Conservation (phyloP, 805 yeast genomes). For the Lipomyces sp. region DNA sequence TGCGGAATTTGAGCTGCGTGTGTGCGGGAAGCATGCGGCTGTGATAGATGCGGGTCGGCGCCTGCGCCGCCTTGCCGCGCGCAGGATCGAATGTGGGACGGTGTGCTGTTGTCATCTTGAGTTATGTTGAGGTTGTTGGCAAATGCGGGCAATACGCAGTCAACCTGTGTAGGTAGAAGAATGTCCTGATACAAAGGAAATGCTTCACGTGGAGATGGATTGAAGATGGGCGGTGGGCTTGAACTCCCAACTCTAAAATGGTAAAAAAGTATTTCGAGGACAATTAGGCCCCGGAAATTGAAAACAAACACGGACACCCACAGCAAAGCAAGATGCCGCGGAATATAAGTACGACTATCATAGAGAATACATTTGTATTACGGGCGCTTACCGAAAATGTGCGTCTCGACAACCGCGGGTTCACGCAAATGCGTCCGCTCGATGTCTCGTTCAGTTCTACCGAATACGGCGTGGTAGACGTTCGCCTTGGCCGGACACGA, state of each 20-base stretch:
- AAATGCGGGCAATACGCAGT: too few species aligned
- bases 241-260: neutral
- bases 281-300: neutral
- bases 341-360: slow-evolving; percentile 57
- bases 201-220: neutral
- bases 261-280: too few species aligned
- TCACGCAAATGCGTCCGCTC: slow-evolving; percentile 63
- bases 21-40: slow-evolving; percentile 56
- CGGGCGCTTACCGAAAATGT: slow-evolving; percentile 60
- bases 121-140: neutral
- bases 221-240: neutral
- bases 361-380: slow-evolving; percentile 60
- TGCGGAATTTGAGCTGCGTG: slow-evolving; percentile 49
- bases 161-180: neutral
- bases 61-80: slow-evolving; percentile 48
- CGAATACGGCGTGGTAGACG: slow-evolving; percentile 78
- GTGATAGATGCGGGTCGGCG: slow-evolving; percentile 50
- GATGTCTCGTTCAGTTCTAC: slow-evolving; percentile 57
- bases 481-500: slow-evolving; percentile 69
- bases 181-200: neutral
- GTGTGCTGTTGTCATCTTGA: slow-evolving; percentile 64
- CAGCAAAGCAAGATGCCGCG: slow-evolving; percentile 56
- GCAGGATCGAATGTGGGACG: slow-evolving; percentile 68
- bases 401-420: slow-evolving; percentile 66
- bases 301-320: too few species aligned